Conservation (phyloP, 2,329 filamentous ascomycete genomes). For the Tolypocladium album region DNA sequence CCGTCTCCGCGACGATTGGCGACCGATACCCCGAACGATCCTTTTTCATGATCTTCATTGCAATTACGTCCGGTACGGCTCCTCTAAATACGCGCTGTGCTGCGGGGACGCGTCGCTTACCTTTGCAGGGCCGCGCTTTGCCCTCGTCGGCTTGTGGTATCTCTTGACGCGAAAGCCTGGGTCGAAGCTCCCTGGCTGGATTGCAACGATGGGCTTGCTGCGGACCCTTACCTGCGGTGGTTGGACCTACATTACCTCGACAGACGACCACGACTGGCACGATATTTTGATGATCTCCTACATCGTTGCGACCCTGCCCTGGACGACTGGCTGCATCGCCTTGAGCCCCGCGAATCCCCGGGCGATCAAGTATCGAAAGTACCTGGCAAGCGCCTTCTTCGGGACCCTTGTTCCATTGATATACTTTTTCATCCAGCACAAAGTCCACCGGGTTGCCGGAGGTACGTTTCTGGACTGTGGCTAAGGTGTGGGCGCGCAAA, state of each 20-base stretch:
- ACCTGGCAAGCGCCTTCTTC: slow-evolving; percentile 75
- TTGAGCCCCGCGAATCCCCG: slow-evolving; percentile 75
- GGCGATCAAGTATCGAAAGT: slow-evolving; percentile 83
- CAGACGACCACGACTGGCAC: slow-evolving; percentile 96
- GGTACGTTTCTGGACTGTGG: slow-evolving; percentile 45
- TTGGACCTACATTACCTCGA: slow-evolving; percentile 98
- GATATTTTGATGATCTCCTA: slow-evolving; percentile 99
- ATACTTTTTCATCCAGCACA: slow-evolving; percentile 98
- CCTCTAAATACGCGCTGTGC: background rate
- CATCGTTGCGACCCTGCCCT: slow-evolving; percentile 84
- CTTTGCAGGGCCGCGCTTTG: slow-evolving; percentile 70
- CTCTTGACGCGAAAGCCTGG: slow-evolving; percentile 71
- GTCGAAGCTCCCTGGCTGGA: slow-evolving; percentile 66
- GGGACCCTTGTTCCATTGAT: slow-evolving; percentile 80
- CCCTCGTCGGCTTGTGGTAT: slow-evolving; percentile 86
- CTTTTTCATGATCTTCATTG: slow-evolving; percentile 95
- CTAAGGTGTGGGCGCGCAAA: background rate
- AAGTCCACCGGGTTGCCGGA: slow-evolving; percentile 86
- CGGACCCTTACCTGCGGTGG: slow-evolving; percentile 90
- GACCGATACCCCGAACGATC: slow-evolving; percentile 95
- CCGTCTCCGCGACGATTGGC: slow-evolving; percentile 92
- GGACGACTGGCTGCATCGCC: slow-evolving; percentile 84
- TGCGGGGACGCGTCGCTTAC: background rate
- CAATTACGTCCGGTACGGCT: slow-evolving; percentile 71
- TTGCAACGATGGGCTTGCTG: slow-evolving; percentile 71